Conservation (phyloP, 495 filamentous ascomycete genomes). For the Astrothelium subdiscretum region DNA sequence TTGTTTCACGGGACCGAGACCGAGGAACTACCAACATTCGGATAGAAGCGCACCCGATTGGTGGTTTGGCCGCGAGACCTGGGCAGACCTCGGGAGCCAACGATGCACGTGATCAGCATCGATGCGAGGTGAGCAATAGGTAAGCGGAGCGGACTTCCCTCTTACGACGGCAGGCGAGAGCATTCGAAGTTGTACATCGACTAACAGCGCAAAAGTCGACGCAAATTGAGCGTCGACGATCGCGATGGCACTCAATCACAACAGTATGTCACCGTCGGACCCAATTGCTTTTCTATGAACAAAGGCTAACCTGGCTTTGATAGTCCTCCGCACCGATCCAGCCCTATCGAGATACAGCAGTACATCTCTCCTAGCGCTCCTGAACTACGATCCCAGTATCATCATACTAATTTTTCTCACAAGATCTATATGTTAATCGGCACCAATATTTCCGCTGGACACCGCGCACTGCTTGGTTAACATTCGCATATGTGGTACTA, state of each 20-base stretch:
- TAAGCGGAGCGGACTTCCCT: too few species aligned
- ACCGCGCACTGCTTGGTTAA: constrained; percentile 63
- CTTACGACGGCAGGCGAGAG: neutral
- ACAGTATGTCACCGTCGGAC: constrained; percentile 9
- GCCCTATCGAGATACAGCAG: constrained; percentile 31
- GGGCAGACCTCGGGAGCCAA: too few species aligned
- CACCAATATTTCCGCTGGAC: constrained; percentile 96
- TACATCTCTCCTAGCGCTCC: constrained; percentile 22
- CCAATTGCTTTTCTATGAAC: neutral
- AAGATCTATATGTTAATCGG: constrained; percentile 76
- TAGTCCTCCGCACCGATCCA: constrained; percentile 29
- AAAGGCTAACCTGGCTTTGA: constrained; percentile 12
- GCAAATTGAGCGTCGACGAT: neutral
- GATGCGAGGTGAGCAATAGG: too few species aligned
- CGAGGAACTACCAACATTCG: neutral
- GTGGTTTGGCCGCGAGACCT: neutral
- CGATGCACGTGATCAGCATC: neutral
- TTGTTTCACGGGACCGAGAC: too few species aligned
- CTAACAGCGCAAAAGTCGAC: neutral
- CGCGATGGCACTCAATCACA: constrained; percentile 22
- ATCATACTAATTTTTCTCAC: neutral
- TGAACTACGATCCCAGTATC: neutral
- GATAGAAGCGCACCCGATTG: neutral
- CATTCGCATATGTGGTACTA: constrained; percentile 57
- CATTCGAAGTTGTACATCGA: neutral